Conservation (phyloP, 2,329 filamentous ascomycete genomes). For the Penicillium nordicum region DNA sequence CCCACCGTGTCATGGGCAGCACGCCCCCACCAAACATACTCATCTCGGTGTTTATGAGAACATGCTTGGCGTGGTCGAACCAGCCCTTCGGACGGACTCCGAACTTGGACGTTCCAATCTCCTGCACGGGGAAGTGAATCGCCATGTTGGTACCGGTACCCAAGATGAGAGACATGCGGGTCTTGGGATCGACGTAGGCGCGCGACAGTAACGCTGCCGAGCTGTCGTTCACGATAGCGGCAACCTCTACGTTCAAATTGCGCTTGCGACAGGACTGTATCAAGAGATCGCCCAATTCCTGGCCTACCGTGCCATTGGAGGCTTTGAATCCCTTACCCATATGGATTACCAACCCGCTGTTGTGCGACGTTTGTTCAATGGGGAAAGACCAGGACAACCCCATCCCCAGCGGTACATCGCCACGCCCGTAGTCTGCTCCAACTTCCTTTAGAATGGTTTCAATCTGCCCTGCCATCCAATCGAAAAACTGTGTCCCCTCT, state of each 20-base stretch:
- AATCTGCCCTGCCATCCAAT: conserved; percentile 64
- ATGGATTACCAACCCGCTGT: conserved; percentile 54
- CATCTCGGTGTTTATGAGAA: conserved; percentile 63
- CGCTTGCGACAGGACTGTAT: conserved; percentile 55
- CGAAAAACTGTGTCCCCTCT: conserved; percentile 58
- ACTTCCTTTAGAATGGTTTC: conserved; percentile 50
- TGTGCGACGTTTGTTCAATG: conserved; percentile 60
- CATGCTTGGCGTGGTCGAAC: conserved; percentile 56
- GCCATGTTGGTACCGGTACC: conserved; percentile 64
- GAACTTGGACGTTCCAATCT: conserved; percentile 56
- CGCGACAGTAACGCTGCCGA: conserved; percentile 60
- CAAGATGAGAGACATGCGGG: conserved; percentile 61
- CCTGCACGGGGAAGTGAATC: conserved; percentile 57
- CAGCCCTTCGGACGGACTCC: conserved; percentile 53
- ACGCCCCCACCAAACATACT: conserved; percentile 62
- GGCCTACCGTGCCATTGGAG: conserved; percentile 56
- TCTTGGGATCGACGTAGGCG: conserved; percentile 59
- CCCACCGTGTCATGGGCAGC: conserved; percentile 59
- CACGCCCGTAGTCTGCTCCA: conserved; percentile 40
- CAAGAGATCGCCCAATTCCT: conserved; percentile 59
- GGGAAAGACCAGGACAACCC: conserved; percentile 66
- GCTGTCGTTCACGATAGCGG: conserved; percentile 63
- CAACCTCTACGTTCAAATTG: conserved; percentile 56
- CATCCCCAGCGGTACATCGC: conserved; percentile 49
- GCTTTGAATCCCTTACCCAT: conserved; percentile 66